Base-by-base conservation (phyloP, 2,329 filamentous ascomycete species). In the Fusarium citri region DNA sequence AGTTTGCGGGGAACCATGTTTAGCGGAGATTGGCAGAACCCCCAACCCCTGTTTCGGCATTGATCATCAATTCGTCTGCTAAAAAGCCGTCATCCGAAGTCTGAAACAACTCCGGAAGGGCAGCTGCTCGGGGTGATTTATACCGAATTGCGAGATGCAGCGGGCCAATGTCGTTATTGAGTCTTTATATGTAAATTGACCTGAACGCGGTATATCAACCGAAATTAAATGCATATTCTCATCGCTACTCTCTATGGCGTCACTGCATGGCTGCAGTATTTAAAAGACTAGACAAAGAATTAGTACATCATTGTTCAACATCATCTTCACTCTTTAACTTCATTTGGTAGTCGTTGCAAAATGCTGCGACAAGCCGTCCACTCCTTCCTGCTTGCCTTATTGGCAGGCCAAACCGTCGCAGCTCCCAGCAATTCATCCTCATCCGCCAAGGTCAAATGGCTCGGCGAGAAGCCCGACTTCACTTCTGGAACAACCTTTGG, bases 401-500 rank as follows among this genome's bases (percentile, higher is more conserved):
- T 69, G 9, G 31, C 65, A 48, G 50, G 61, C 45, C 64, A 66
- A 11, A 59, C 69, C 7, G 37, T 50, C 18, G 48, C 51, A 58
- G 69, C 66, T 12, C 64, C 69, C 3, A 59, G 60, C 28, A 75
- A 75, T 41, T 64, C 57, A 25, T 66, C 69, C 10, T 74, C 72
- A 1, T 66, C 72, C 6, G 71, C 62, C 12, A 75, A 64, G 25
- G 78, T 82, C 15, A 75, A 73, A 41, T 85, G 83, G 83, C 73
- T 85, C 8, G 81, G 80, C 16, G 74, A 78, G 10, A 77, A 76
- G 15, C 82, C 83, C 0, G 64, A 70, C 4, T 70, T 77, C 50
- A 78, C 73, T 34, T 51, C 73, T 0, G 83, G 83, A 10, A 78
- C 79, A 1, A 83, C 83, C 0, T 84, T 84, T 64, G 83, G 82